These are phyloP conservation scores for Wickerhamomyces hampshirensis DNA, from an alignment of 805 yeast genomes.

Conservation along the genomic window DNA sequence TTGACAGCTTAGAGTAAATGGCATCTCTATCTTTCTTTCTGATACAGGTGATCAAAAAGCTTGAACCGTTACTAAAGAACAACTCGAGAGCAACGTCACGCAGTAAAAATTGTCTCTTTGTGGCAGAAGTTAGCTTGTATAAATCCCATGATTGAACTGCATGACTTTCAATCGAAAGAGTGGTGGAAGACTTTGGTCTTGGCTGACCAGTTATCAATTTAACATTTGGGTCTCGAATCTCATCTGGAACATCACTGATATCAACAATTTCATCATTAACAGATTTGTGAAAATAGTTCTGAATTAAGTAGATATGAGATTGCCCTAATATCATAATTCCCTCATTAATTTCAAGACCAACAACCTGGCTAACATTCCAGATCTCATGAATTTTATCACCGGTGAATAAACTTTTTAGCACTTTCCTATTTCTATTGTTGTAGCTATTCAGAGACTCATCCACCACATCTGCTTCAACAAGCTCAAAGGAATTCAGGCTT, in stretches of 20 bases:
- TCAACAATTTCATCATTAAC: slow-evolving; percentile 55
- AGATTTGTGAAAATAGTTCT: slow-evolving; percentile 56
- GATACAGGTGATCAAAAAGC: slow-evolving; percentile 63
- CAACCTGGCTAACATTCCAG: slow-evolving; percentile 70
- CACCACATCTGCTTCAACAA: slow-evolving; percentile 37
- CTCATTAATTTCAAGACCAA: slow-evolving; percentile 74
- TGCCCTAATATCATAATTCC: slow-evolving; percentile 70
- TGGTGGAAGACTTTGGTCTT: slow-evolving; percentile 9
- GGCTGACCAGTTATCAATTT: slow-evolving; percentile 54
- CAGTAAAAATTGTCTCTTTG: slow-evolving; percentile 70
- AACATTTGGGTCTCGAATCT: slow-evolving; percentile 63
- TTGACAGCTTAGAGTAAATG: slow-evolving; percentile 44
- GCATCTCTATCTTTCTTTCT: slow-evolving; percentile 49
- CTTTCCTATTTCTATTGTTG: slow-evolving; percentile 72
- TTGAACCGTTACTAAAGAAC: slow-evolving; percentile 69
- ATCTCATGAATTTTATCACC: slow-evolving; percentile 69
- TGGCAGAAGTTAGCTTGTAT: slow-evolving; percentile 53
- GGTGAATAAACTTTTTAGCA: slow-evolving; percentile 59
- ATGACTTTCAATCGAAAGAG: slow-evolving; percentile 32
- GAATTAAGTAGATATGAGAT: slow-evolving; percentile 61
- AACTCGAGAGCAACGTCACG: slow-evolving; percentile 80
- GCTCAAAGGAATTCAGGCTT: slow-evolving; percentile 35
- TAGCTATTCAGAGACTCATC: slow-evolving; percentile 29
- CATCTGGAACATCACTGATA: slow-evolving; percentile 57
- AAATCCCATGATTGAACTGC: slow-evolving; percentile 57